Evolutionary conservation across 1,284 basidiomycete species (phyloP).

Genomic region (Ustilago loliicola): DNA sequence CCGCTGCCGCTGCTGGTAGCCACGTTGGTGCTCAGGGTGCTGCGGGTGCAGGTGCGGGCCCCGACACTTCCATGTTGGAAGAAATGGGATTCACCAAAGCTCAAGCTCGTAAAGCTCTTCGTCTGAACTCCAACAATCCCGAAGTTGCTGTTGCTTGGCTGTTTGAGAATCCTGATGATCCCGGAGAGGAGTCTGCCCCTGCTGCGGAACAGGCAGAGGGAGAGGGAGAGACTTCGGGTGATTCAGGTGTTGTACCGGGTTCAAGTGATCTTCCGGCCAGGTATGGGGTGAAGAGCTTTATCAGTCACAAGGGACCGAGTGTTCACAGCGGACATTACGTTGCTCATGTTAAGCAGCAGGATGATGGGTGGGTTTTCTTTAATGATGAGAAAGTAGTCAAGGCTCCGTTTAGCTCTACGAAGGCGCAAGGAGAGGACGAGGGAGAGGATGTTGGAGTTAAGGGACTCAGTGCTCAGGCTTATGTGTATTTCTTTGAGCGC

Average conservation of each 20-base stretch:
- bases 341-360: constrained; percentile 77
- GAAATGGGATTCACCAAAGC: constrained; percentile 93
- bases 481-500: constrained; percentile 61
- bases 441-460: constrained; percentile 48
- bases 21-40: not conserved
- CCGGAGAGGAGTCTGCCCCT: constrained; percentile 75
- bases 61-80: constrained; percentile 75
- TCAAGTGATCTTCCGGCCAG: constrained; percentile 77
- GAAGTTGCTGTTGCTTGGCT: constrained; percentile 96
- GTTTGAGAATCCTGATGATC: constrained; percentile 93
- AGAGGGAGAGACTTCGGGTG: constrained; percentile 14
- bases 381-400: constrained; percentile 60
- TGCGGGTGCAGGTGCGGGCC: constrained; percentile 62
- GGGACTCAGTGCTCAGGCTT: constrained; percentile 49
- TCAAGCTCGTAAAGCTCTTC: constrained; percentile 89
- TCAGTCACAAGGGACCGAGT: constrained; percentile 91
- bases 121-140: constrained; percentile 82
- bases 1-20: constrained; percentile 10
- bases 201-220: constrained; percentile 3
- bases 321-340: constrained; percentile 87
- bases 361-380: constrained; percentile 59
- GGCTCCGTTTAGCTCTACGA: constrained; percentile 34
- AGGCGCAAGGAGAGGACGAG: constrained; percentile 6
- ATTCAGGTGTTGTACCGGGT: constrained; percentile 52
- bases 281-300: constrained; percentile 89